phyloP scores from a whole-genome alignment of 1,284 basidiomycete species.

The Malassezia obtusa region DNA sequence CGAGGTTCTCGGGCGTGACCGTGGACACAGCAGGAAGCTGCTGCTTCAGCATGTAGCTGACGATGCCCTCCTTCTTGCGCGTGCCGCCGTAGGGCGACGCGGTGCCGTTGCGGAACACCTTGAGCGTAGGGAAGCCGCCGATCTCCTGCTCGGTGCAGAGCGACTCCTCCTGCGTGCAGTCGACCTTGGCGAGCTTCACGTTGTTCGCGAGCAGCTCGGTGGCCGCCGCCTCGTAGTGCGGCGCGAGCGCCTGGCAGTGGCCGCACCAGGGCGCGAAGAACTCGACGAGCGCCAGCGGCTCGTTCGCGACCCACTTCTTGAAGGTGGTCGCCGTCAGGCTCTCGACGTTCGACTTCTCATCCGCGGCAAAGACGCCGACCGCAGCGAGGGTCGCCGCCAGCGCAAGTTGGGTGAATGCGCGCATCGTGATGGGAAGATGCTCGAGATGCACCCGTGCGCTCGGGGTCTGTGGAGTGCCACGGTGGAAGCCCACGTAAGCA shows the following conservation, averaged over 20 bases:
- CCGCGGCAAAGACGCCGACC: constrained; percentile 2
- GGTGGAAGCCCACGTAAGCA: constrained; percentile 1
- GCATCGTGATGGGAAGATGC: not conserved
- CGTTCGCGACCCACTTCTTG: constrained; percentile 59
- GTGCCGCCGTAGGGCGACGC: constrained; percentile 69
- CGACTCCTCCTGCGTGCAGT: constrained; percentile 56
- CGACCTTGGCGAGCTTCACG: constrained; percentile 79
- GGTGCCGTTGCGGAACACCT: constrained; percentile 80
- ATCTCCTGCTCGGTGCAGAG: constrained; percentile 58
- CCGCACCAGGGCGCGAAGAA: constrained; percentile 83
- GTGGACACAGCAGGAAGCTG: constrained; percentile 83
- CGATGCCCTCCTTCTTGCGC: constrained; percentile 88
- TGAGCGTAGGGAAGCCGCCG: constrained; percentile 81
- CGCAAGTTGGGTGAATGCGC: not conserved
- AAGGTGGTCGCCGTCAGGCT: constrained; percentile 65
- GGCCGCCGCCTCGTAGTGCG: constrained; percentile 86
- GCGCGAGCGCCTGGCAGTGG: constrained; percentile 62
- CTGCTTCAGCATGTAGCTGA: constrained; percentile 98
- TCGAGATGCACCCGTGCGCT: not conserved
- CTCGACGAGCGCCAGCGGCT: constrained; percentile 75
- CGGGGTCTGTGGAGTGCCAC: not conserved
- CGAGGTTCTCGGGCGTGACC: constrained; percentile 65
- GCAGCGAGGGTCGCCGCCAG: not conserved
- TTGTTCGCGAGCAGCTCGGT: constrained; percentile 72
- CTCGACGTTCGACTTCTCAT: constrained; percentile 63